Base-by-base conservation (phyloP, 257 asterid genomes). In the Euphrasia confusa region DNA sequence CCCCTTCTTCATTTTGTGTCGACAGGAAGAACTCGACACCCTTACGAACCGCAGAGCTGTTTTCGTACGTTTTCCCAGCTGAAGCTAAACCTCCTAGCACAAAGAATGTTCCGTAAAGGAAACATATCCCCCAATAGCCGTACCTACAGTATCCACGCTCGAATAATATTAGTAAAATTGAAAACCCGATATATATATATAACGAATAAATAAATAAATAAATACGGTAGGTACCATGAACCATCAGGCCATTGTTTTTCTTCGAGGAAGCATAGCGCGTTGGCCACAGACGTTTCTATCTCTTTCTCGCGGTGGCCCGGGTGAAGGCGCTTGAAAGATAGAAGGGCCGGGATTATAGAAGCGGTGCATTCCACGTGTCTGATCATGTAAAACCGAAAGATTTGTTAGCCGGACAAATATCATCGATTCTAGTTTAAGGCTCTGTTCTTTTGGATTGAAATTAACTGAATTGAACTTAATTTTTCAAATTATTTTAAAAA, bases 41-140 rank as follows among this genome's bases (percentile, higher is more conserved):
- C 40, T 83, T 84, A 0, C 91, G 45, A 40, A 86, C 73, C 2
- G 82, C 69, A 75, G 78, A 76, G 50, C 82, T 65, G 48, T 86
- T 86, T 7, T 79, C 71, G 3, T 76, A 89, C 0, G 89, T 80
- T 70, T 76, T 82, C 4, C 97, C 95, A 0, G 74, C 81, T 0
- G 89, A 78, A 13, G 77, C 67, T 3, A 89, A 48, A 18, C 95
- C 94, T 58, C 77, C 77, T 2, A 80, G 68, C 18, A 63, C 84
- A 65, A 77, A 84, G 77, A 72, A 84, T 4, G 97, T 86, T 24
- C 90, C 97, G 62, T 89, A 86, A 2, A 82, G 42, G 68, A 82
- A 87, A 76, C 95, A 87, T 40, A 87, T 80, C 50, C 94, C 95
- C 95, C 95, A 87, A 55, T 79, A 78, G 1, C 95, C 95, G 70